phyloP scores from a whole-genome alignment of 306 rosid species.

The Cicer pinnatifidum region DNA sequence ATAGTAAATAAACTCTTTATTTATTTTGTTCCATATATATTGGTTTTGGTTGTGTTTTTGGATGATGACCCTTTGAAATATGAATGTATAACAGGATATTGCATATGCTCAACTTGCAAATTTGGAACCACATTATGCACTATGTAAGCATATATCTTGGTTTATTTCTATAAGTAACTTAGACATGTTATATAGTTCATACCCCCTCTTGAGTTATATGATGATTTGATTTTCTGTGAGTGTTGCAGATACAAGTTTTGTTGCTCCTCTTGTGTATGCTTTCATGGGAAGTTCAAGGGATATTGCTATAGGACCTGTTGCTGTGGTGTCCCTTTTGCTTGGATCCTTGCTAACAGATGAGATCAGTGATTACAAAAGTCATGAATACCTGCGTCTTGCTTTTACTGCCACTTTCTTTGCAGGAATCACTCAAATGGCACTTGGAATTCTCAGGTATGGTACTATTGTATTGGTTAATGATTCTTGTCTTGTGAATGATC shows the following conservation, averaged over 20 bases:
- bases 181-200: not conserved
- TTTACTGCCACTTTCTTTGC: constrained; percentile 88
- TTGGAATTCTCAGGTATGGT: constrained; percentile 66
- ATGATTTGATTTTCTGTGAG: not conserved
- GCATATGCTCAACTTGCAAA: constrained; percentile 65
- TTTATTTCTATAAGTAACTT: not conserved
- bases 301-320: constrained; percentile 86
- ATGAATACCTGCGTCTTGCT: constrained; percentile 60
- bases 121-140: constrained; percentile 53
- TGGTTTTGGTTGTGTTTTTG: not conserved
- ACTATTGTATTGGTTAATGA: too few species aligned
- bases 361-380: constrained; percentile 33
- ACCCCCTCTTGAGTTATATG: not conserved
- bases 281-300: constrained; percentile 87
- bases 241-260: constrained; percentile 71
- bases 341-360: constrained; percentile 59
- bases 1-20: too few species aligned
- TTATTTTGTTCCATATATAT: not conserved
- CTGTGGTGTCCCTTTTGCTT: constrained; percentile 84
- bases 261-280: constrained; percentile 76
- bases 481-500: too few species aligned
- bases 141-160: constrained; percentile 49
- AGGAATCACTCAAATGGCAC: constrained; percentile 68
- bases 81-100: constrained; percentile 39
- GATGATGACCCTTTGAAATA: constrained; percentile 18